phyloP scores from a whole-genome alignment of 495 filamentous ascomycete species.

The Penicillium subrubescens region DNA sequence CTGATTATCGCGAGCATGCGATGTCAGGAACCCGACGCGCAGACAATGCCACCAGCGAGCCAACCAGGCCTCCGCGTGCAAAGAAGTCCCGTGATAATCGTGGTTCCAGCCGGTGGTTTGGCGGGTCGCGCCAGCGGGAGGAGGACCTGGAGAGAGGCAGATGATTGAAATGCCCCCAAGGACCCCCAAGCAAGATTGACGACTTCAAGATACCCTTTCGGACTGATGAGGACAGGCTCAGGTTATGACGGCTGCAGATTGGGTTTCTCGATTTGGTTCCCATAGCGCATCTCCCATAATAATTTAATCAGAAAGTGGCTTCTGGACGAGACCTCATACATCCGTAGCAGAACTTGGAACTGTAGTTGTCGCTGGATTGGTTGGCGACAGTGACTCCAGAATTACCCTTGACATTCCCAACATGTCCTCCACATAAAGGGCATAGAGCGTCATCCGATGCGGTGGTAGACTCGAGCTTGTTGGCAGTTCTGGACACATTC shows the following conservation, averaged over 20 bases:
- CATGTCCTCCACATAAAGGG: slow-evolving; percentile 47
- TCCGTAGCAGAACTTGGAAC: slow-evolving; percentile 56
- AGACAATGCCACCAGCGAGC: slow-evolving; percentile 11
- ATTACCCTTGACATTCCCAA: slow-evolving; percentile 33
- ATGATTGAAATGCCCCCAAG: slow-evolving; percentile 7
- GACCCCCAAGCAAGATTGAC: slow-evolving; percentile 2
- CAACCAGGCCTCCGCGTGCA: slow-evolving; percentile 26
- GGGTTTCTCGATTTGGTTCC: slow-evolving; percentile 4
- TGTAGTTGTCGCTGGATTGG: slow-evolving; percentile 20
- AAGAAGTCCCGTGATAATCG: slow-evolving; percentile 28
- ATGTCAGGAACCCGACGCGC: slow-evolving; percentile 12
- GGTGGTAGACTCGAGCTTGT: slow-evolving; percentile 60
- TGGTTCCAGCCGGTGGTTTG: slow-evolving; percentile 35
- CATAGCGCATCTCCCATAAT: slow-evolving; percentile 21
- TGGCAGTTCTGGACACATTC: slow-evolving; percentile 87
- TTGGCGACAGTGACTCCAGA: slow-evolving; percentile 31
- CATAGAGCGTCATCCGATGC: slow-evolving; percentile 28
- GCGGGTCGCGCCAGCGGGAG: slow-evolving; percentile 31
- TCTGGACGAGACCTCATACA: slow-evolving; percentile 55
- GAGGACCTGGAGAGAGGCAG: slow-evolving; percentile 37
- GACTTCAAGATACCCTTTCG: slow-evolving; percentile 20
- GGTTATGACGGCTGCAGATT: slow-evolving; percentile 5
- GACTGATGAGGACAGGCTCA: neutral
- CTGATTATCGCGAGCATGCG: slow-evolving; percentile 30
- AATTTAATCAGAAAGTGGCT: slow-evolving; percentile 48